Percentiles rank a stretch among this genome's conserved stretches.
Evolutionary conservation across 305 asterid species (phyloP).

Genomic region (Fraxinus dipetala): DNA sequence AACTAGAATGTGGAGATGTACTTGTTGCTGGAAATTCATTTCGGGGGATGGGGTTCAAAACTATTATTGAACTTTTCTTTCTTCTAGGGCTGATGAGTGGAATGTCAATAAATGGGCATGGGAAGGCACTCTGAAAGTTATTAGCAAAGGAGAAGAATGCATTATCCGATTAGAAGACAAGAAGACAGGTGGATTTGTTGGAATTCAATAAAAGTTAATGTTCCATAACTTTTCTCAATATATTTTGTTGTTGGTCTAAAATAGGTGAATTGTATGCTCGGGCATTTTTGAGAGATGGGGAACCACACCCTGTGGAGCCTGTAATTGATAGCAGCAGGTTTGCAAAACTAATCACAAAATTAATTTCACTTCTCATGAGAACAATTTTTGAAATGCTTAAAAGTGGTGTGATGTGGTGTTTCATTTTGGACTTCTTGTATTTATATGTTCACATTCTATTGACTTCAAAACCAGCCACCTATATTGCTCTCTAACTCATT

Average conservation of each 20-base stretch:
- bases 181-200: conserved; percentile 60
- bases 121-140: conserved; percentile 85
- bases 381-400: neutral
- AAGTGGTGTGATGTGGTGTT: conserved; percentile 11
- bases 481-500: conserved; percentile 14
- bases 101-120: conserved; percentile 96
- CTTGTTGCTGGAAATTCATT: neutral
- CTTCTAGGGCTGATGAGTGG: conserved; percentile 95
- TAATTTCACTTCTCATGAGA: conserved; percentile 2
- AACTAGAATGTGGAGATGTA: neutral
- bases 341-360: conserved; percentile 7
- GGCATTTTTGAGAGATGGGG: conserved; percentile 92
- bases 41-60: conserved; percentile 4
- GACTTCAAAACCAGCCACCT: neutral
- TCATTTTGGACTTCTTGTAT: conserved; percentile 20
- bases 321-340: conserved; percentile 99
- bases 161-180: conserved; percentile 83
- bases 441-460: neutral
- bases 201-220: conserved; percentile 13
- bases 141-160: conserved; percentile 91
- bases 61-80: conserved; percentile 15
- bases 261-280: conserved; percentile 95
- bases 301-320: conserved; percentile 94
- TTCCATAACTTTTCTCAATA: neutral
- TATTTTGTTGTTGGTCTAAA: conserved; percentile 11